Evolutionary conservation across 2,329 filamentous ascomycete genomes (phyloP).

Genomic region (Penicillium sp.): DNA sequence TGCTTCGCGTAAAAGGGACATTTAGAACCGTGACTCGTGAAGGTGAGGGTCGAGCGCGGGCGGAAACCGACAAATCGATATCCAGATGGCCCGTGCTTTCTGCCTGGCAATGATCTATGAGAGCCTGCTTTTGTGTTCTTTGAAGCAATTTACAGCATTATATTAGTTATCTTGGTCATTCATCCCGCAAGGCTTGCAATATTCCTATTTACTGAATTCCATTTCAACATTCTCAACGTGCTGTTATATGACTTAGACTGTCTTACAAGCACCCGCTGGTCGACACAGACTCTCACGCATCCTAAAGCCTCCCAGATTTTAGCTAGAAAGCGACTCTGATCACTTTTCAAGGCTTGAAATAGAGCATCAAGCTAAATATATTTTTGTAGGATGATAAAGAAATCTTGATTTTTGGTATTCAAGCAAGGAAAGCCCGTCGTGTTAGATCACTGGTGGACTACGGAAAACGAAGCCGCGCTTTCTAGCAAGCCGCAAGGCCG

Average conservation of each 20-base stretch:
- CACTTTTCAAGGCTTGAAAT: too few species aligned
- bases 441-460: background rate
- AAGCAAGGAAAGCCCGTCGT: too few species aligned
- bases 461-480: background rate
- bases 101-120: background rate
- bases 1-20: slow-evolving; percentile 46
- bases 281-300: too few species aligned
- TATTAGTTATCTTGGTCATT: background rate
- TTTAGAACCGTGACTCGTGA: slow-evolving; percentile 26
- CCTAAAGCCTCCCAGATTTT: too few species aligned
- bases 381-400: too few species aligned
- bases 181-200: background rate
- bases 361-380: too few species aligned
- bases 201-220: background rate
- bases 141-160: background rate
- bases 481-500: background rate
- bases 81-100: slow-evolving; percentile 17
- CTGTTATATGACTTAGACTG: too few species aligned
- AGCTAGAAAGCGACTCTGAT: too few species aligned
- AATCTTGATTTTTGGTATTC: too few species aligned
- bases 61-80: slow-evolving; percentile 6
- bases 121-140: background rate
- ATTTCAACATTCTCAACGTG: too few species aligned
- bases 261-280: too few species aligned
- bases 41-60: background rate